Conservation (phyloP, 1,284 basidiomycete genomes). For the Cystobasidiaceae sp. region DNA sequence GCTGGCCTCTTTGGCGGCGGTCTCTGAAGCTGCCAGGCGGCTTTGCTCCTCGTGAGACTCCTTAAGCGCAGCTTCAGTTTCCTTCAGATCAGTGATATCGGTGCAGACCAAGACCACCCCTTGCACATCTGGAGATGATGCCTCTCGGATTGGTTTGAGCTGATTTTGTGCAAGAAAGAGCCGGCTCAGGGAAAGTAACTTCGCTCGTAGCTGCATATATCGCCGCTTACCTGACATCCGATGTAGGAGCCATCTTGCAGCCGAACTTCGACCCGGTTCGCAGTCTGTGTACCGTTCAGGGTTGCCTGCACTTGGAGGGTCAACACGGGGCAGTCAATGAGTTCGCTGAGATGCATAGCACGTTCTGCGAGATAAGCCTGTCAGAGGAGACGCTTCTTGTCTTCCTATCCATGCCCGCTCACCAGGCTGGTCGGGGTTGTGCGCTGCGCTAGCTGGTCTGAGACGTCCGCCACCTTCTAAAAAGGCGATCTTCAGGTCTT, state of each 20-base stretch:
- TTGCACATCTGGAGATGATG: constrained; percentile 32
- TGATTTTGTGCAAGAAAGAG: neutral
- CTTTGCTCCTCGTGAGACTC: constrained; percentile 45
- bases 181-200: neutral
- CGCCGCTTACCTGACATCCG: constrained; percentile 7
- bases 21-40: constrained; percentile 45
- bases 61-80: constrained; percentile 43
- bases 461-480: constrained; percentile 9
- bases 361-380: neutral
- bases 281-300: neutral
- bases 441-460: neutral
- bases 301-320: neutral
- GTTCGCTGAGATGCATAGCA: neutral
- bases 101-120: constrained; percentile 47
- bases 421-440: no score
- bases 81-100: constrained; percentile 46
- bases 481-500: constrained; percentile 1
- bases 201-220: neutral
- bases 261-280: constrained; percentile 7
- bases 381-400: no score
- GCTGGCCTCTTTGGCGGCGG: constrained; percentile 46
- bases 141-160: constrained; percentile 34
- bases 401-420: no score
- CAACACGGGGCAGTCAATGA: neutral
- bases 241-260: neutral